Conservation (phyloP, 306 rosid genomes). For the Rosa multiflora region DNA sequence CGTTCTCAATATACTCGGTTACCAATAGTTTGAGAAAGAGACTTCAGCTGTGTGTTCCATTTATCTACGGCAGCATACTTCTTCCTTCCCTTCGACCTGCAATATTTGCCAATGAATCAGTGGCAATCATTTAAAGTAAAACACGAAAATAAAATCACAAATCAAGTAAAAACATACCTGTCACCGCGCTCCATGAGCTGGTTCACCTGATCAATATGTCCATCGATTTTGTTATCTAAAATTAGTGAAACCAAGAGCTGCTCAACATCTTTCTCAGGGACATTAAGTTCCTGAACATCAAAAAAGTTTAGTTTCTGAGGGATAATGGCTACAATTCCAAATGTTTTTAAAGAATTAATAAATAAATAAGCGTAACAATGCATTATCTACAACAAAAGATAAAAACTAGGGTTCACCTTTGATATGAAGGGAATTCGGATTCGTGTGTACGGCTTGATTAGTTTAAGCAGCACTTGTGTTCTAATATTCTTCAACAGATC, state of each 20-base stretch:
- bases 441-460: conserved; percentile 96
- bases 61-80: conserved; percentile 66
- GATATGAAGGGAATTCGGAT: conserved; percentile 96
- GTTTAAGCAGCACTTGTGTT: conserved; percentile 96
- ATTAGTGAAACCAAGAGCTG: conserved; percentile 60
- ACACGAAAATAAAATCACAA: conserved; percentile 4
- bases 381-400: background rate
- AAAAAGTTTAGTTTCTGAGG: background rate
- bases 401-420: conserved; percentile 45
- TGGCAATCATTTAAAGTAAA: background rate
- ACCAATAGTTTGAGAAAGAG: conserved; percentile 34
- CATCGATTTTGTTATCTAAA: conserved; percentile 91
- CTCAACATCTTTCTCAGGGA: conserved; percentile 56
- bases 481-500: conserved; percentile 95
- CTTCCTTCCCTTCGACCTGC: conserved; percentile 11
- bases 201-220: conserved; percentile 97
- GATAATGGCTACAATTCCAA: background rate
- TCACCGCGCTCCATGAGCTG: conserved; percentile 89
- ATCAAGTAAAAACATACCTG: conserved; percentile 44
- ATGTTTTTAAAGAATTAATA: background rate
- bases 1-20: conserved; percentile 61
- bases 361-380: background rate
- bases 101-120: conserved; percentile 3
- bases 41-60: conserved; percentile 32
- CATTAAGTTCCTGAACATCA: conserved; percentile 44